phyloP scores from a whole-genome alignment of 2,329 filamentous ascomycete species.

The Aspergillaceae sp. region DNA sequence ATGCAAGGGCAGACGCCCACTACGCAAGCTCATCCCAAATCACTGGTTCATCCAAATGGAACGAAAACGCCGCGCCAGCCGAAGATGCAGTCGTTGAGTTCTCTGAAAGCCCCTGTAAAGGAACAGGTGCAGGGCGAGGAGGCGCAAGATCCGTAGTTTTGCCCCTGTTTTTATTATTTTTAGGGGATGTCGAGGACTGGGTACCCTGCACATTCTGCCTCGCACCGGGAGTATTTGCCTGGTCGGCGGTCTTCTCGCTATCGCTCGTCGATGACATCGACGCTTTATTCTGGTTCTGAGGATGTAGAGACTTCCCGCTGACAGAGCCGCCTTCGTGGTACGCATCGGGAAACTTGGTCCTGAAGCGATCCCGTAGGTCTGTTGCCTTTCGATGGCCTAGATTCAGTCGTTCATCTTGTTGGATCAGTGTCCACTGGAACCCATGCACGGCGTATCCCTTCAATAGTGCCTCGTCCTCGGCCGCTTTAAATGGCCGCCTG shows the following conservation, averaged over 20 bases:
- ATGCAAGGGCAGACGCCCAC: background rate
- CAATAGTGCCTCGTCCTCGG: constrained; percentile 51
- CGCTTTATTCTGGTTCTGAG: constrained; percentile 3
- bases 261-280: constrained; percentile 3
- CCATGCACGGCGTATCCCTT: constrained; percentile 52
- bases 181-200: constrained; percentile 3
- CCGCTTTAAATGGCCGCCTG: constrained; percentile 47
- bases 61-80: constrained; percentile 15
- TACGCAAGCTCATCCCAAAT: constrained; percentile 31
- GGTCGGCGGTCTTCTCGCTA: background rate
- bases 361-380: constrained; percentile 54
- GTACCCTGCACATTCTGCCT: constrained; percentile 7
- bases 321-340: constrained; percentile 43
- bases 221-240: background rate
- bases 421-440: constrained; percentile 52
- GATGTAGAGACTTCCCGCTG: constrained; percentile 21
- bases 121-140: constrained; percentile 20
- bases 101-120: constrained; percentile 18
- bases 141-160: constrained; percentile 23
- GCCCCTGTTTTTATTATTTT: constrained; percentile 10
- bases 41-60: constrained; percentile 30
- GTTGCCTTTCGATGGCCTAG: constrained; percentile 47
- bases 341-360: constrained; percentile 50
- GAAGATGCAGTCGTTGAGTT: constrained; percentile 10
- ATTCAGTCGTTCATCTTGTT: constrained; percentile 45